Evolutionary conservation across 2,329 filamentous ascomycete genomes (phyloP).

Genomic region (Fusarium poae): DNA sequence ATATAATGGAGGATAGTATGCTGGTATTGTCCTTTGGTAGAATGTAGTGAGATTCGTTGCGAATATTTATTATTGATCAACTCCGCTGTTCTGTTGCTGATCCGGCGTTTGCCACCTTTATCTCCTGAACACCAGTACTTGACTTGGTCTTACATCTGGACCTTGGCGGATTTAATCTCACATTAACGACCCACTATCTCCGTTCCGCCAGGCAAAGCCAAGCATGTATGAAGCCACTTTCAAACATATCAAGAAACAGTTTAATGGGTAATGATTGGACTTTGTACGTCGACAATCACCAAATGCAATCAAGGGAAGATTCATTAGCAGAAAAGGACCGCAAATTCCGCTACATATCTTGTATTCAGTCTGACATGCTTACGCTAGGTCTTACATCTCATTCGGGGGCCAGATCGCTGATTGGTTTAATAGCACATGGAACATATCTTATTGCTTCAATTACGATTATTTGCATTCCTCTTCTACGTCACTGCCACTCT

Average conservation of each 20-base stretch:
- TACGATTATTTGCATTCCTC: background rate
- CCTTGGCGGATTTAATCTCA: too few relatives aligned
- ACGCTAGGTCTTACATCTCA: background rate
- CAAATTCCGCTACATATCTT: background rate
- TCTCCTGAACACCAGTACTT: background rate
- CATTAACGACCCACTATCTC: background rate
- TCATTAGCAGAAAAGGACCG: too few relatives aligned
- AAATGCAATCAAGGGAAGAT: too few relatives aligned
- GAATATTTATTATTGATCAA: background rate
- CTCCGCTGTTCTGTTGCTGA: background rate
- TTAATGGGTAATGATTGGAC: too few relatives aligned
- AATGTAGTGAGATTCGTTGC: background rate
- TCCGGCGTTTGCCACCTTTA: background rate
- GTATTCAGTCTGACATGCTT: background rate
- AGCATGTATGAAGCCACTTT: too few relatives aligned
- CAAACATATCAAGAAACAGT: too few relatives aligned
- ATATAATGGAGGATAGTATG: background rate
- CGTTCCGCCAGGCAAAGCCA: background rate
- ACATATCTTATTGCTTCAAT: background rate
- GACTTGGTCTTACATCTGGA: too few relatives aligned
- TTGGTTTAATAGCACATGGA: background rate
- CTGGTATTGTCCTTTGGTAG: background rate
- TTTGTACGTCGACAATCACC: too few relatives aligned
- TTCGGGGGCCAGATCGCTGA: background rate
- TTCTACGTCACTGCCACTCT: background rate